phyloP scores from a whole-genome alignment of 1,284 basidiomycete genomes.

The Irpex rosettiformis region DNA sequence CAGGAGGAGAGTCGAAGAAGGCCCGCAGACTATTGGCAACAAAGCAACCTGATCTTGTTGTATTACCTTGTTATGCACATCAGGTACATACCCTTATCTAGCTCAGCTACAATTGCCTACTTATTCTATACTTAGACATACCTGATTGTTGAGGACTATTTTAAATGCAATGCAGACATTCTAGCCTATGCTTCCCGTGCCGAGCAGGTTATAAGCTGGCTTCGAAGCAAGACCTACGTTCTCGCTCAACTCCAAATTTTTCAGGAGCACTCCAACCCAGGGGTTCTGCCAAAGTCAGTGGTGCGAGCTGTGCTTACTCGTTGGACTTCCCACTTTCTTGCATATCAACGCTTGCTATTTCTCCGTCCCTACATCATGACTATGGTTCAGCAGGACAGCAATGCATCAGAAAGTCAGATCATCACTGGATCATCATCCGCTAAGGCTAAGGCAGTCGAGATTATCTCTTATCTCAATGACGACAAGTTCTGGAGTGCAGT shows the following conservation, averaged over 20 bases:
- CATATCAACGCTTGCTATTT: constrained; percentile 26
- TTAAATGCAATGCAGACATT: background rate
- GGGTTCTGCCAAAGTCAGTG: background rate
- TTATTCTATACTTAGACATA: background rate
- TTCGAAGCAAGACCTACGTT: background rate
- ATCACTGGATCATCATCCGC: background rate
- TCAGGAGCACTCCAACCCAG: background rate
- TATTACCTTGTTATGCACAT: background rate
- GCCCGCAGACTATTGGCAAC: background rate
- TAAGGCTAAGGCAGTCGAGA: constrained; percentile 1
- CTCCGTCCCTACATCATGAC: constrained; percentile 11
- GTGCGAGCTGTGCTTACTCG: constrained; percentile 26
- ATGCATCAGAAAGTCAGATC: background rate
- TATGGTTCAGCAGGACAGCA: background rate
- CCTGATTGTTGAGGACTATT: background rate
- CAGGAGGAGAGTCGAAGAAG: background rate
- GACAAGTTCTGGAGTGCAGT: constrained; percentile 15
- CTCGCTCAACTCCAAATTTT: background rate
- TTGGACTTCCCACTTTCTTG: constrained; percentile 36
- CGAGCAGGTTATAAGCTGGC: background rate
- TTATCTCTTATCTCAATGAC: constrained; percentile 7
- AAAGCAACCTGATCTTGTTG: background rate
- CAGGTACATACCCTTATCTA: background rate
- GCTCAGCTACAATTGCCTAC: background rate
- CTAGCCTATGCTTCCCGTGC: background rate